phyloP scores from a whole-genome alignment of 208 protist species.

The Leishmania tropica region DNA sequence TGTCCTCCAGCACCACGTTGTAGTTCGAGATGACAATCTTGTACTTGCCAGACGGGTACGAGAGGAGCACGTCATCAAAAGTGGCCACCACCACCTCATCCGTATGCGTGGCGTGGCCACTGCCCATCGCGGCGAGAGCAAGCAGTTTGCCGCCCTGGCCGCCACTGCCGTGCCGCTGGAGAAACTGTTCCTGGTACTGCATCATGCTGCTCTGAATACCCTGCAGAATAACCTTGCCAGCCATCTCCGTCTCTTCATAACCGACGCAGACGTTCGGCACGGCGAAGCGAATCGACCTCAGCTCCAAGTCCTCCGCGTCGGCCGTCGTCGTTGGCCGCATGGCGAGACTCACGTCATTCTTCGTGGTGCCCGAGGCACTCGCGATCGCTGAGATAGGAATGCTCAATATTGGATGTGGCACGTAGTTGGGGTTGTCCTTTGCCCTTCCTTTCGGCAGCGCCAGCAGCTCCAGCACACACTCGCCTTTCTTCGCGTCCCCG shows the following conservation, averaged over 20 bases:
- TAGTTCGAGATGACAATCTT: conserved; percentile 87
- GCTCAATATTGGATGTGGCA: conserved; percentile 59
- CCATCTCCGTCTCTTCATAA: conserved; percentile 86
- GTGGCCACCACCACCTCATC: conserved; percentile 75
- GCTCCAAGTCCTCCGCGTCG: conserved; percentile 39
- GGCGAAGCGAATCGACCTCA: conserved; percentile 81
- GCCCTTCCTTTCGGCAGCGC: conserved; percentile 62
- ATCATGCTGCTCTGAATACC: conserved; percentile 62
- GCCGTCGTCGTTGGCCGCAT: conserved; percentile 41
- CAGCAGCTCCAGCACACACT: conserved; percentile 45
- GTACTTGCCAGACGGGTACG: conserved; percentile 81
- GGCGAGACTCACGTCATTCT: conserved; percentile 78
- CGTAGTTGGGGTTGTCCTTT: conserved; percentile 46
- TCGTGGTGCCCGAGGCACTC: conserved; percentile 70
- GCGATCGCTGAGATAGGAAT: conserved; percentile 74
- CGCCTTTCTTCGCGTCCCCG: conserved; percentile 21
- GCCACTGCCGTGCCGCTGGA: conserved; percentile 42
- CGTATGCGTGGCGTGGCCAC: conserved; percentile 34
- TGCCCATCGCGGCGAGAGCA: conserved; percentile 57
- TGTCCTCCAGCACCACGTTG: conserved; percentile 79
- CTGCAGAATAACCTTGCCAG: conserved; percentile 67
- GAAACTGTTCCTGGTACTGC: conserved; percentile 57
- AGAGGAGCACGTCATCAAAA: conserved; percentile 81
- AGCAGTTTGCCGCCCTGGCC: conserved; percentile 47
- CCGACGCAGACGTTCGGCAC: conserved; percentile 84